Conservation (phyloP, 306 rosid species). For the Medicago arabica region DNA sequence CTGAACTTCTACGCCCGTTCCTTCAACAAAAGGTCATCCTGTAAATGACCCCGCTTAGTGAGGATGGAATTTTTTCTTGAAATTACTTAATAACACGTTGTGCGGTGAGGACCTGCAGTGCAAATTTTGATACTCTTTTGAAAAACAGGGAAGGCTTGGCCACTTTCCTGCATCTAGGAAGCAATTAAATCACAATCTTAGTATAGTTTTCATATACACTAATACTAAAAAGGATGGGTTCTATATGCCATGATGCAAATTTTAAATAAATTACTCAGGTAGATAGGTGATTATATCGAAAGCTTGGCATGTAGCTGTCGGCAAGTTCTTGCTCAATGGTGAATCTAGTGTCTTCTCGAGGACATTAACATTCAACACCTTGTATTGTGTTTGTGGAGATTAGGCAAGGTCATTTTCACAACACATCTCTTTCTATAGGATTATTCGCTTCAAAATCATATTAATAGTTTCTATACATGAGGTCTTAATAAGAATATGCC, state of each 20-base stretch:
- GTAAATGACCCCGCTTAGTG: background rate
- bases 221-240: background rate
- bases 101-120: background rate
- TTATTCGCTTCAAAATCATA: slow-evolving; percentile 19
- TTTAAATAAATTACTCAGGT: background rate
- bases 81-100: too few relatives aligned
- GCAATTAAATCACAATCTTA: too few relatives aligned
- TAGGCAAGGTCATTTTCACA: slow-evolving; percentile 7
- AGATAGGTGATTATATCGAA: background rate
- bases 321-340: slow-evolving; percentile 23
- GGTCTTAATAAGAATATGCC: background rate
- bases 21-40: background rate
- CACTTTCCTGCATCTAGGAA: too few relatives aligned
- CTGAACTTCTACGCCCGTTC: background rate
- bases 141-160: too few relatives aligned
- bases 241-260: slow-evolving; percentile 14
- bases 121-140: background rate
- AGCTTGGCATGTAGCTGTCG: slow-evolving; percentile 12
- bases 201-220: too few relatives aligned
- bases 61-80: too few relatives aligned
- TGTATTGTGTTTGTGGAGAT: slow-evolving; percentile 12
- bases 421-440: background rate
- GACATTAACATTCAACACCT: slow-evolving; percentile 15
- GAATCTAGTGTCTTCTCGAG: background rate
- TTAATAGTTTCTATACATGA: slow-evolving; percentile 1